These are phyloP conservation scores for Daldinia eschscholtzii DNA, from an alignment of 2,329 filamentous ascomycete species.

Conservation along the genomic window DNA sequence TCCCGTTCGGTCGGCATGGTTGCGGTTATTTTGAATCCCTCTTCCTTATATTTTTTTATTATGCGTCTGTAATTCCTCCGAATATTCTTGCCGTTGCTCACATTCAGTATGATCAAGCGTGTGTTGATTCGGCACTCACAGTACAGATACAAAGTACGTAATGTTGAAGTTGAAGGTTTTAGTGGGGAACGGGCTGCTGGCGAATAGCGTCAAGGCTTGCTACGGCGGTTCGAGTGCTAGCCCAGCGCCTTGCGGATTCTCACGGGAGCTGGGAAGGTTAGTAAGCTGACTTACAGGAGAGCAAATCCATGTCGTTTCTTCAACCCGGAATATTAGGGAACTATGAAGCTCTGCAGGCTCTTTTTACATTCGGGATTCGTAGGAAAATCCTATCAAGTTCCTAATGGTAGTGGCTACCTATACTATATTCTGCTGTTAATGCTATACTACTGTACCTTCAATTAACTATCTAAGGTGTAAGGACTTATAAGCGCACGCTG, in stretches of 20 bases:
- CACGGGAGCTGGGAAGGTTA: background rate
- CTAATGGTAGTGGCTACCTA: too few species aligned
- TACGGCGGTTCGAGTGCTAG: background rate
- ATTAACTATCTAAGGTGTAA: too few species aligned
- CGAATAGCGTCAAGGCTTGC: slow-evolving; percentile 7
- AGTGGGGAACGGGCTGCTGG: background rate
- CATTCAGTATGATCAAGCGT: background rate
- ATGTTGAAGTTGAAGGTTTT: slow-evolving; percentile 12
- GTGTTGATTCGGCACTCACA: background rate
- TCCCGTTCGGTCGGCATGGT: slow-evolving; percentile 79
- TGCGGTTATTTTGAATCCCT: slow-evolving; percentile 39
- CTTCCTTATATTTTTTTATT: slow-evolving; percentile 1
- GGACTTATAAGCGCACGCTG: too few species aligned
- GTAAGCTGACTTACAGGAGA: background rate
- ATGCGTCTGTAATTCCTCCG: slow-evolving; percentile 11
- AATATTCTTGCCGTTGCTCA: background rate
- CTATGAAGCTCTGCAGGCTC: too few species aligned
- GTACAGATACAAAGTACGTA: slow-evolving; percentile 9
- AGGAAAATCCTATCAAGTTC: too few species aligned
- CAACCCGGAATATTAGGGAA: background rate
- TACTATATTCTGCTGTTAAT: too few species aligned
- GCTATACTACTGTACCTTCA: too few species aligned
- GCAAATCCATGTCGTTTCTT: background rate
- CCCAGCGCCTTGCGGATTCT: background rate
- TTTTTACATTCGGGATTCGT: too few species aligned